phyloP scores from a whole-genome alignment of 495 filamentous ascomycete species.

The Daldinia grandis region DNA sequence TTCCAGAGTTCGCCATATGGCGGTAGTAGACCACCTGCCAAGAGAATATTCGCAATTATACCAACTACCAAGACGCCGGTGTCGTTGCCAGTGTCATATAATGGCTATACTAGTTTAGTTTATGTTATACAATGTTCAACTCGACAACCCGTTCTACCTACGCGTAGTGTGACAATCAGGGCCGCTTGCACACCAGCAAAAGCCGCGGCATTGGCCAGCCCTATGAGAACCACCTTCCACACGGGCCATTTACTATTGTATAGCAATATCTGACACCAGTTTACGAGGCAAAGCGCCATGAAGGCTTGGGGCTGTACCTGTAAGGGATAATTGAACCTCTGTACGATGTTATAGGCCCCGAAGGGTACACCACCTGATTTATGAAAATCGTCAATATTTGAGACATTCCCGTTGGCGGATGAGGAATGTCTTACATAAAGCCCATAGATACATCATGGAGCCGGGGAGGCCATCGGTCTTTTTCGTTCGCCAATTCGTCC shows the following conservation, averaged over 20 bases:
- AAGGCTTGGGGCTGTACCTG: conserved; percentile 80
- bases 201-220: conserved; percentile 47
- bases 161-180: conserved; percentile 69
- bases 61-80: conserved; percentile 68
- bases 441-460: conserved; percentile 80
- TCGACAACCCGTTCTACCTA: conserved; percentile 40
- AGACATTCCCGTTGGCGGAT: neutral
- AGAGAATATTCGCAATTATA: conserved; percentile 65
- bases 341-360: conserved; percentile 53
- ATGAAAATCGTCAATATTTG: conserved; percentile 2
- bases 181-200: conserved; percentile 69
- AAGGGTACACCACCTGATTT: conserved; percentile 55
- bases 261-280: conserved; percentile 71
- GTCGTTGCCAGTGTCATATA: conserved; percentile 60
- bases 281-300: conserved; percentile 67
- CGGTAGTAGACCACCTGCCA: conserved; percentile 69
- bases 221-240: conserved; percentile 60
- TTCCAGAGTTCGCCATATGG: conserved; percentile 80
- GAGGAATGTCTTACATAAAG: conserved; percentile 59
- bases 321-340: conserved; percentile 78
- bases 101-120: conserved; percentile 42
- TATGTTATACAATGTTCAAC: neutral
- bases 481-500: conserved; percentile 75
- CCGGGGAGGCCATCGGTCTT: conserved; percentile 76
- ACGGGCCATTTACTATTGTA: conserved; percentile 66